Evolutionary conservation across 225 moss, liverwort and hornwort genomes (phyloP), one percentile per base, ranked within the genome.

Genomic region (Lunularia cruciata): DNA sequence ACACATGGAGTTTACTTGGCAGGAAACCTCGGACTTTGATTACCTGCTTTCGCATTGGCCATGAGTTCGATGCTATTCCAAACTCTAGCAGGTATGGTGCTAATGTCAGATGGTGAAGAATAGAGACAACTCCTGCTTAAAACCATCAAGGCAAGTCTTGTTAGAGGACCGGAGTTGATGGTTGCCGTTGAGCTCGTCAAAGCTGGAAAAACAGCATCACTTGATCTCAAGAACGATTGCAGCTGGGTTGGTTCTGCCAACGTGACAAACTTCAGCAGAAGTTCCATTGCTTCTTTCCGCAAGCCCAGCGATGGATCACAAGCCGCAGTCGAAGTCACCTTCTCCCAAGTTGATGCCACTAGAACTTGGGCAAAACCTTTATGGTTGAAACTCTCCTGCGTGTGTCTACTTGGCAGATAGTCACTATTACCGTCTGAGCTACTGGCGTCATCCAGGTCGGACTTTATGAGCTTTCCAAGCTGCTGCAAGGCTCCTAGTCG

Each of bases 21-120:
- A 6, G 40, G 40, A 40, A 6, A 40, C 6, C 40, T 13, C 13
- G 40, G 12, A 26, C 0, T 22, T 8, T 31, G 28, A 71, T 42
- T 80, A 95, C 94, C 94, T 66, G 77, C 75, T 83, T 88, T 91
- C 52, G 94, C 83, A 52, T 79, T 77, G 22, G 83, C 84, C 84
- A 91, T 80, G 47, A 76, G 43, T 63, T 83, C 73, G 45, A 95
- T 82, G 49, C 74, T 81, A 73, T 60, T 82, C 94, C 94, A 95
- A 27, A 89, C 82, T 79, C 56, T 83, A 39, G 81, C 72, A 27
- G 94, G 94, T 69, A 95, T 76, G 67, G 83, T 76, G 70, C 65
- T 75, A 68, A 89, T 71, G 74, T 91, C 89, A 34, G 73, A 67
- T 67, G 86, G 65, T 48, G 67, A 73, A 43, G 82, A 81, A 74